Base-by-base conservation (phyloP, 2,329 filamentous ascomycete species). In the Diplodia sapinea region DNA sequence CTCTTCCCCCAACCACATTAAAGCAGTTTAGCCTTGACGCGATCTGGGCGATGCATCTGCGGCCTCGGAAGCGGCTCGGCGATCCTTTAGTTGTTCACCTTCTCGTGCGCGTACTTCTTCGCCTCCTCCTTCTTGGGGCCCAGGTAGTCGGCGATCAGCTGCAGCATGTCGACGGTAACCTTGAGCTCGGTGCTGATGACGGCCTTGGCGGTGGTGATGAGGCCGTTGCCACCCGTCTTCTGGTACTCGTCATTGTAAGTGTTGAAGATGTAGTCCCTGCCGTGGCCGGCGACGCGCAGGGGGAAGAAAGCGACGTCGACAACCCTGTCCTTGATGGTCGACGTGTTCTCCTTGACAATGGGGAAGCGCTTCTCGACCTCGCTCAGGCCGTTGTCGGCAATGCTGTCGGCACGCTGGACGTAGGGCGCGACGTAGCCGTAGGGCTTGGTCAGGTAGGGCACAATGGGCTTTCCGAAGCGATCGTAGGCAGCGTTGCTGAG, bases 381-480 rank as follows among this genome's bases (percentile, higher is more conserved):
- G 33, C 71, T 72, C 64, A 80, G 77, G 23, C 75, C 74, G 13
- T 69, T 72, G 71, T 80, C 78, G 70, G 76, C 78, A 23, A 80
- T 73, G 73, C 76, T 79, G 78, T 98, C 95, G 75, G 89, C 94
- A 79, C 89, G 92, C 78, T 88, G 84, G 71, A 96, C 86, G 80
- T 97, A 97, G 0, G 94, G 94, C 64, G 89, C 89, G 70, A 96
- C 86, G 78, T 92, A 95, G 76, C 87, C 85, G 82, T 93, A 94
- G 43, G 94, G 93, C 73, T 87, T 91, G 74, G 88, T 80, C 73
- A 97, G 83, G 81, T 92, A 93, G 33, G 92, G 91, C 66, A 94
- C 81, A 70, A 97, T 81, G 23, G 93, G 92, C 72, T 89, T 90
- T 77, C 90, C 90, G 74, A 97, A 85, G 71, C 86, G 88, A 76